These are phyloP conservation scores for Taiwanofungus camphoratus DNA, from an alignment of 1,284 basidiomycete genomes.

Conservation along the genomic window DNA sequence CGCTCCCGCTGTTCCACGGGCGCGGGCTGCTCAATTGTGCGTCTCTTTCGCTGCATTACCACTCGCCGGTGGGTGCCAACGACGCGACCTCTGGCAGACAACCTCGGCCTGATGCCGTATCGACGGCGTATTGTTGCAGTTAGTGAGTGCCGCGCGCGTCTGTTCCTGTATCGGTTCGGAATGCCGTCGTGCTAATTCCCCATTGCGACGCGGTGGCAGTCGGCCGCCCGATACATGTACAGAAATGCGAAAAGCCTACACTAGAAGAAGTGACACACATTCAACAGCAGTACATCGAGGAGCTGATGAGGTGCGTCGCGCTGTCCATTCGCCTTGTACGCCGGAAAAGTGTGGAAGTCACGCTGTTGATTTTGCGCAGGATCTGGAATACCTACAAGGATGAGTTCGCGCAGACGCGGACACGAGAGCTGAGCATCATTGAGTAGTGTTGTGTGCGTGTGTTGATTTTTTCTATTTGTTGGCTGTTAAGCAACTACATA, in stretches of 20 bases:
- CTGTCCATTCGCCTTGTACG: background rate
- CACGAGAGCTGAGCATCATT: constrained; percentile 67
- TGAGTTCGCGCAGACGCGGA: constrained; percentile 71
- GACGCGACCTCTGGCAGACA: constrained; percentile 51
- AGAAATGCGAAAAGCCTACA: constrained; percentile 74
- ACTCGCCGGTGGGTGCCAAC: background rate
- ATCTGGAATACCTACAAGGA: constrained; percentile 96
- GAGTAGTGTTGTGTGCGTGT: constrained; percentile 36
- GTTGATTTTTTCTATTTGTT: background rate
- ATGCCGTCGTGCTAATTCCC: background rate
- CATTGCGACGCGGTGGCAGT: constrained; percentile 42
- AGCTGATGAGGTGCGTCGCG: constrained; percentile 74
- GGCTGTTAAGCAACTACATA: no score
- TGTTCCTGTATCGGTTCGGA: background rate
- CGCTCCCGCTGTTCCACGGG: constrained; percentile 92
- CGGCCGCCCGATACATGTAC: constrained; percentile 83
- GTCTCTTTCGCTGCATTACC: constrained; percentile 22
- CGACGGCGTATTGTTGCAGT: constrained; percentile 93
- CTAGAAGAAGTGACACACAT: constrained; percentile 76
- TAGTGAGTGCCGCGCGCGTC: constrained; percentile 64
- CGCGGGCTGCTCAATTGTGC: constrained; percentile 87
- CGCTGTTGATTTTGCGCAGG: constrained; percentile 35
- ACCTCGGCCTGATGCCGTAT: constrained; percentile 89
- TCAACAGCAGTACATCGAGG: constrained; percentile 87
- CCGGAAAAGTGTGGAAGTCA: background rate